Percentiles rank a stretch among this genome's conserved stretches.
Evolutionary conservation across 2,329 filamentous ascomycete species (phyloP).

Genomic region (Cyphellophora europaea): DNA sequence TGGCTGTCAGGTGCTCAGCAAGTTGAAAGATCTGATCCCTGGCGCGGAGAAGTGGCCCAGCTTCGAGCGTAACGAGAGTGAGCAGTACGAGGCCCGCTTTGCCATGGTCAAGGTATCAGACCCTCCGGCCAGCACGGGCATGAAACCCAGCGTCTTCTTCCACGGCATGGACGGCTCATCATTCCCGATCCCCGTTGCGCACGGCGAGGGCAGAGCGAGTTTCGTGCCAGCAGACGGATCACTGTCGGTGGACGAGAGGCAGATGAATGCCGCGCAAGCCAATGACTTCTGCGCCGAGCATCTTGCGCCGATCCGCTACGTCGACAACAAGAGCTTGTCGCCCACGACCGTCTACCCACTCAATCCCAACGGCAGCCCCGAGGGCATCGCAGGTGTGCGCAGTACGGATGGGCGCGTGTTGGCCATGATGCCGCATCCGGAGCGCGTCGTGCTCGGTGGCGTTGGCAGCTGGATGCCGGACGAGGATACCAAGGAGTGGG

Average conservation of each 20-base stretch:
- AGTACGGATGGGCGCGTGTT: slow-evolving; percentile 70
- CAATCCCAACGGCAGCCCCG: slow-evolving; percentile 80
- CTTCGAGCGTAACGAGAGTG: slow-evolving; percentile 73
- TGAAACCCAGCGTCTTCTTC: slow-evolving; percentile 67
- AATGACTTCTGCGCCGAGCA: slow-evolving; percentile 51
- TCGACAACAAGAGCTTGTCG: slow-evolving; percentile 64
- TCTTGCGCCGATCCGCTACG: slow-evolving; percentile 70
- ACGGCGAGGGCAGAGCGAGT: slow-evolving; percentile 78
- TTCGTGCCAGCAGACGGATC: slow-evolving; percentile 43
- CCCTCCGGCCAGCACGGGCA: slow-evolving; percentile 33
- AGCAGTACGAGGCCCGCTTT: slow-evolving; percentile 84
- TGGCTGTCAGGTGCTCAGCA: slow-evolving; percentile 88
- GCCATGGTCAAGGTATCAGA: slow-evolving; percentile 76
- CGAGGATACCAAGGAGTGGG: slow-evolving; percentile 56
- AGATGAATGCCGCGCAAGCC: slow-evolving; percentile 31
- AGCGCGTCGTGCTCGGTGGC: slow-evolving; percentile 75
- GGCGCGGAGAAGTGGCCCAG: slow-evolving; percentile 75
- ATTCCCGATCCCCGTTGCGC: slow-evolving; percentile 78
- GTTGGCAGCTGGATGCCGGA: slow-evolving; percentile 67
- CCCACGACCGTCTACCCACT: slow-evolving; percentile 76
- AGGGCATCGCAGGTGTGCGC: slow-evolving; percentile 70
- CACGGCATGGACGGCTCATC: slow-evolving; percentile 75
- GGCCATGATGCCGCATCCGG: slow-evolving; percentile 89
- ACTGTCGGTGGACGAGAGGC: slow-evolving; percentile 3
- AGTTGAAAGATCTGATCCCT: slow-evolving; percentile 74